Evolutionary conservation across 225 moss, liverwort and hornwort genomes (phyloP), one percentile per base, ranked within the genome.

Genomic region (Marchantia paleacea): DNA sequence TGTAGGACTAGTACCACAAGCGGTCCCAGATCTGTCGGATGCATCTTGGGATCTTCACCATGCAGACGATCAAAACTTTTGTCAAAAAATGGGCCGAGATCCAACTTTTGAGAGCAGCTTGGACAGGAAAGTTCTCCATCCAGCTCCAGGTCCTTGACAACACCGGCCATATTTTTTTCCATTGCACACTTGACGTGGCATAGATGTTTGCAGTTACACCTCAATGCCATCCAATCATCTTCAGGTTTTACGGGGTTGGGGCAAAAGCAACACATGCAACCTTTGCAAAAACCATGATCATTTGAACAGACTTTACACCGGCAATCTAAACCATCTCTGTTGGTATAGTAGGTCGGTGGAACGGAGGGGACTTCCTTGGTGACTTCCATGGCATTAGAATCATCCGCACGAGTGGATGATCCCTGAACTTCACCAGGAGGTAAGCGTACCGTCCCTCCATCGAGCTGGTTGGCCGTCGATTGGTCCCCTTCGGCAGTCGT

Each of bases 211-310:
- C 89, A 89, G 30, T 71, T 51, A 61, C 89, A 89, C 61, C 81
- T 81, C 18, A 89, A 25, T n/a, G 83, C 84, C 55, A 55, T 70
- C 84, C 78, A 73, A 12, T 82, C 80, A 25, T 86, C 84, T 53
- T 72, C 75, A 14, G 86, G 80, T 50, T 78, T 69, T 47, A 84
- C 60, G 50, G 51, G 4, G 6, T 65, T 49, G 29, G 49, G 58
- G 60, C 89, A 89, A 26, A 86, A 82, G 52, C 82, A 82, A 72
- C 89, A 89, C 84, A 85, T 86, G 57, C 89, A 89, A 8, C 89
- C 89, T 75, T 84, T 82, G 82, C 89, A 89, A 29, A 89, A 86
- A 28, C 50, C 31, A 8, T 64, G 66, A 81, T 89, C 82, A 18
- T 64, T 78, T 7, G 51, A 39, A 79, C 89, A 89, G 76, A 84